phyloP scores from a whole-genome alignment of 2,329 filamentous ascomycete genomes.

The Sporothrix pallida region DNA sequence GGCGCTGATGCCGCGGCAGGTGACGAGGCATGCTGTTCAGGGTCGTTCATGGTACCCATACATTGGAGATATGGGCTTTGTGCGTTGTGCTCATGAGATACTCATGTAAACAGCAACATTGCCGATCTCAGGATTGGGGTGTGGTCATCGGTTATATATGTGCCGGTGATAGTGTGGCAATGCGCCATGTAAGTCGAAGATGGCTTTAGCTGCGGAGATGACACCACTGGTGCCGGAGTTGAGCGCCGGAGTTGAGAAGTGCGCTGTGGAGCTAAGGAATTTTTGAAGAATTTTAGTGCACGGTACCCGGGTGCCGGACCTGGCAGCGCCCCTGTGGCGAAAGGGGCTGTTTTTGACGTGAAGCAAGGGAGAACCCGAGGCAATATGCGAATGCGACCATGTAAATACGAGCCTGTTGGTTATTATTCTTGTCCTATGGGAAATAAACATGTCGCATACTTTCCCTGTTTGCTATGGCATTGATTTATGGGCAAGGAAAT shows the following conservation, averaged over 20 bases:
- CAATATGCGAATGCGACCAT: not conserved
- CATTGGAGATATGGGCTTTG: not conserved
- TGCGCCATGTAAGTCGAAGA: slow-evolving; percentile 7
- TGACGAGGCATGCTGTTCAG: slow-evolving; percentile 12
- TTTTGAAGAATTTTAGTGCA: not conserved
- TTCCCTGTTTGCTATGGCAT: too few species aligned
- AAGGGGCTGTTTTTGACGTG: not conserved
- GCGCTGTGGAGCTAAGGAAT: not conserved
- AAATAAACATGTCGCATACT: too few species aligned
- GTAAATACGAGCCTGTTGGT: not conserved
- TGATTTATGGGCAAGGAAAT: too few species aligned
- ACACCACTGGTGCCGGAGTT: slow-evolving; percentile 7
- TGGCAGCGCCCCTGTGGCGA: not conserved
- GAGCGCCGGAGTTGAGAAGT: slow-evolving; percentile 20
- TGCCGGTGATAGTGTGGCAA: slow-evolving; percentile 14
- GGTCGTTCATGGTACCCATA: not conserved
- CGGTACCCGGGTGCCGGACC: too few species aligned
- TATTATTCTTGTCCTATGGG: not conserved
- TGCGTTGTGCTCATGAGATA: not conserved
- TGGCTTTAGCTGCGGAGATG: not conserved
- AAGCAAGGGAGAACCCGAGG: slow-evolving; percentile 16
- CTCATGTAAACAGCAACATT: not conserved
- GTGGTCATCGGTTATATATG: slow-evolving; percentile 17
- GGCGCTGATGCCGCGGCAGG: not conserved
- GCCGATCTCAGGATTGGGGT: not conserved